A percentile compares a stretch with the other conserved stretches of the same genome.
Evolutionary conservation across 306 rosid species (phyloP).

Genomic region (Casuarina cunninghamiana): DNA sequence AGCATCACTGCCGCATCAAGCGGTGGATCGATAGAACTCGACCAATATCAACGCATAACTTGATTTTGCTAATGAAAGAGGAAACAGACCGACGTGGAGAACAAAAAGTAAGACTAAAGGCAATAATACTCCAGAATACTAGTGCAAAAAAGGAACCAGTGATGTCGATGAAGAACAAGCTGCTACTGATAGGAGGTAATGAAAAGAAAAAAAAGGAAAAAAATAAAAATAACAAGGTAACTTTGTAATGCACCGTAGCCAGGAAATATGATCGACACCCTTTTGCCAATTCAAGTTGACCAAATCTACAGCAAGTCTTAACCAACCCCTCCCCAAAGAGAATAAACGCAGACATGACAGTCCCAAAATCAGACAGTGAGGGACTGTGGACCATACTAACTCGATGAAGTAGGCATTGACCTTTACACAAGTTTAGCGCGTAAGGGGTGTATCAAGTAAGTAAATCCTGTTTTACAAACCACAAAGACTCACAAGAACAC

Average conservation of each 20-base stretch:
- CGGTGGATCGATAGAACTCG: neutral
- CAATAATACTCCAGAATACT: neutral
- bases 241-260: neutral
- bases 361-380: too few relatives aligned
- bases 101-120: neutral
- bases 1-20: neutral
- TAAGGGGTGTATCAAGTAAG: neutral
- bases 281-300: neutral
- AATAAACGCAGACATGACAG: neutral
- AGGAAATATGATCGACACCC: neutral
- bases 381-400: too few relatives aligned
- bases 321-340: neutral
- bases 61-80: neutral
- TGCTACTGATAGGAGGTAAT: too few relatives aligned
- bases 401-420: neutral
- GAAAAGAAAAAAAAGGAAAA: neutral
- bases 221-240: neutral
- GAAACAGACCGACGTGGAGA: neutral
- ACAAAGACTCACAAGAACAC: neutral
- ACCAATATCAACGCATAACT: neutral
- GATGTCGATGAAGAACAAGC: neutral
- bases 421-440: neutral
- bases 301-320: neutral
- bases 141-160: neutral
- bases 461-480: neutral